Percentiles rank a stretch among this genome's conserved stretches.
phyloP scores from a whole-genome alignment of 2,329 filamentous ascomycete species.

The Gnomoniopsis sp. region DNA sequence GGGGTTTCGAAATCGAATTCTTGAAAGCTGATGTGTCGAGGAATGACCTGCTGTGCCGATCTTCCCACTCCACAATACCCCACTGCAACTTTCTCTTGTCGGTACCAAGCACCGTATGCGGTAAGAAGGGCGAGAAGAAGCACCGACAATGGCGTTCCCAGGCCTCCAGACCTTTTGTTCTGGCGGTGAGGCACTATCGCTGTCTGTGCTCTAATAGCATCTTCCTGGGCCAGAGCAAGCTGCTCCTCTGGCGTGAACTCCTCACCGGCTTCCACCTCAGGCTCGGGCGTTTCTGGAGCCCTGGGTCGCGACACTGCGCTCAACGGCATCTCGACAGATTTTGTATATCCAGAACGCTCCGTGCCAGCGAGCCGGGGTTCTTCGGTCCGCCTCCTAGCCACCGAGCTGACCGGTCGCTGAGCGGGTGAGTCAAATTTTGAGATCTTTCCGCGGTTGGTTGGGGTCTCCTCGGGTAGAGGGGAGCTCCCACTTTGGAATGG shows the following conservation, averaged over 20 bases:
- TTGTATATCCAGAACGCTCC: constrained; percentile 50
- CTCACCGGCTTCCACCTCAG: constrained; percentile 67
- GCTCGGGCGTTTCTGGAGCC: constrained; percentile 31
- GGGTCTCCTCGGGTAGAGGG: constrained; percentile 51
- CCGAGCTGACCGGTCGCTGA: constrained; percentile 38
- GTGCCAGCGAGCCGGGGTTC: constrained; percentile 46
- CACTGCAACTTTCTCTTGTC: constrained; percentile 93
- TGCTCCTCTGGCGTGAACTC: constrained; percentile 94
- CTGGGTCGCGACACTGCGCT: constrained; percentile 33
- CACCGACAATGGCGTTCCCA: constrained; percentile 66
- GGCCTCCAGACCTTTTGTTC: constrained; percentile 38
- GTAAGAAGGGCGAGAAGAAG: constrained; percentile 67
- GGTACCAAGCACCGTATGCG: constrained; percentile 77
- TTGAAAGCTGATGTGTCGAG: constrained; percentile 38
- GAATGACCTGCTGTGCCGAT: constrained; percentile 49
- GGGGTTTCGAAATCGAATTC: constrained; percentile 57
- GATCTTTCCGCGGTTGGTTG: constrained; percentile 49
- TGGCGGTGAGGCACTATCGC: constrained; percentile 38
- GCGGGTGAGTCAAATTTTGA: constrained; percentile 35
- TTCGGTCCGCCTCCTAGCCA: constrained; percentile 43
- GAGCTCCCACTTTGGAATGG: constrained; percentile 88
- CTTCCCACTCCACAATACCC: constrained; percentile 89
- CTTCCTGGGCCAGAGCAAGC: constrained; percentile 71
- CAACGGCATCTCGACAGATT: constrained; percentile 56
- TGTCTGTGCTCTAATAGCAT: constrained; percentile 51